These are phyloP conservation scores for Hygrocybe punicea DNA, from an alignment of 768 basidiomycete genomes.

Conservation along the genomic window DNA sequence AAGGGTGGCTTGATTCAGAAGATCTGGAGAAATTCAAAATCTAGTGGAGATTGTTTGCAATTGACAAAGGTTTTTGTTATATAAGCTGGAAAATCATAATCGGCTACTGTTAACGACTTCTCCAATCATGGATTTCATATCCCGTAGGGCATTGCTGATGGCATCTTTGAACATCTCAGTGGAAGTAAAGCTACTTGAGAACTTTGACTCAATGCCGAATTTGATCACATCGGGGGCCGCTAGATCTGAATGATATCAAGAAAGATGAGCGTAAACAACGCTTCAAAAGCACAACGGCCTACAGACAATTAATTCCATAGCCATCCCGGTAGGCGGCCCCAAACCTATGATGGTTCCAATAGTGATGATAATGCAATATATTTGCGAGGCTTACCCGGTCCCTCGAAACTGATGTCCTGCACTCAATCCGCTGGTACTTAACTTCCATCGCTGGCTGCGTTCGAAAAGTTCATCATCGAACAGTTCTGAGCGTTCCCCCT, in stretches of 20 bases:
- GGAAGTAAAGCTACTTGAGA: constrained; percentile 63
- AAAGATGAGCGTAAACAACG: neutral
- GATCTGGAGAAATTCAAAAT: constrained; percentile 41
- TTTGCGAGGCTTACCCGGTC: constrained; percentile 56
- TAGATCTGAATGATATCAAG: constrained; percentile 53
- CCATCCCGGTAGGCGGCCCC: constrained; percentile 80
- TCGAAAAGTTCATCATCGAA: constrained; percentile 78
- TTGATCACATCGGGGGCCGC: constrained; percentile 75
- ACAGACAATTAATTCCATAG: constrained; percentile 86
- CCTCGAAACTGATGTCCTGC: constrained; percentile 84
- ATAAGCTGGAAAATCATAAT: neutral
- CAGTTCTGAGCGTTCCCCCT: constrained; percentile 56
- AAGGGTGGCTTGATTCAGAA: constrained; percentile 38
- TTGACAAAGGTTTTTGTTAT: no score
- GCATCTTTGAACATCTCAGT: constrained; percentile 64
- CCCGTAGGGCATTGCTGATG: constrained; percentile 57
- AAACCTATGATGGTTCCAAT: constrained; percentile 48
- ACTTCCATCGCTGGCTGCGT: constrained; percentile 76
- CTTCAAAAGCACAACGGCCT: constrained; percentile 25
- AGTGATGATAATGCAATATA: neutral
- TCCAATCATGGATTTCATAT: constrained; percentile 54
- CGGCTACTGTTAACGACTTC: constrained; percentile 13
- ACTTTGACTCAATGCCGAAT: constrained; percentile 92
- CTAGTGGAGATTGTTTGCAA: constrained; percentile 6
- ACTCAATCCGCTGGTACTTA: constrained; percentile 87